These are phyloP conservation scores for Dipteronia sinensis DNA, from an alignment of 345 rosid species.

Conservation along the genomic window DNA sequence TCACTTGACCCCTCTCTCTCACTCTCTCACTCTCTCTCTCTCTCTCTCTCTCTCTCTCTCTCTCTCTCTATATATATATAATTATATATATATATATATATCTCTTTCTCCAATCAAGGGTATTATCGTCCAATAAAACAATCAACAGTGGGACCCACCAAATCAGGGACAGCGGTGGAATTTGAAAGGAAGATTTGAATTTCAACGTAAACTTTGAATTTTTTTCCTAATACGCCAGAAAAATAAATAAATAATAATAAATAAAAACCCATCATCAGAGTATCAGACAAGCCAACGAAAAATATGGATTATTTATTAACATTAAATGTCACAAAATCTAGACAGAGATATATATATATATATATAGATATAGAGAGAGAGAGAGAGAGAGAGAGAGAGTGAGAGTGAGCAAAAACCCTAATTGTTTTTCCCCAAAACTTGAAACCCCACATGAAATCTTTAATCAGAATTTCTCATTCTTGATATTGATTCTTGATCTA, in stretches of 20 bases:
- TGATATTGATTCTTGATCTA: neutral
- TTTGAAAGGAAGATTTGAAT: conserved; percentile 51
- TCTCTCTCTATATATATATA: too few species aligned
- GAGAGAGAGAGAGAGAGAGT: neutral
- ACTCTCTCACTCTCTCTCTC: too few species aligned
- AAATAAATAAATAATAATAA: neutral
- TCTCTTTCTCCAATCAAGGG: conserved; percentile 8
- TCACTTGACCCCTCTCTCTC: too few species aligned
- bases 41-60: too few species aligned
- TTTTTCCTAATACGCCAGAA: neutral
- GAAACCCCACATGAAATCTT: neutral
- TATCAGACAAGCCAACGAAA: conserved; percentile 12
- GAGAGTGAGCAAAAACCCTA: neutral
- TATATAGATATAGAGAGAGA: too few species aligned
- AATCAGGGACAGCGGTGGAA: conserved; percentile 55
- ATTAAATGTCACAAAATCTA: neutral
- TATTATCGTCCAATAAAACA: conserved; percentile 14
- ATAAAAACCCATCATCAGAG: neutral
- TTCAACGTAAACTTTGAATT: conserved; percentile 19
- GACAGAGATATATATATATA: too few species aligned
- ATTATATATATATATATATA: too few species aligned
- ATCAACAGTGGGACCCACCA: conserved; percentile 15
- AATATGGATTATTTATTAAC: neutral
- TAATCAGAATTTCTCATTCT: neutral
- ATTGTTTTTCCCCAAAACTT: neutral